Evolutionary conservation across 495 filamentous ascomycete species (phyloP), one percentile per base, ranked within the genome.

Genomic region (Xylaria intraflava): DNA sequence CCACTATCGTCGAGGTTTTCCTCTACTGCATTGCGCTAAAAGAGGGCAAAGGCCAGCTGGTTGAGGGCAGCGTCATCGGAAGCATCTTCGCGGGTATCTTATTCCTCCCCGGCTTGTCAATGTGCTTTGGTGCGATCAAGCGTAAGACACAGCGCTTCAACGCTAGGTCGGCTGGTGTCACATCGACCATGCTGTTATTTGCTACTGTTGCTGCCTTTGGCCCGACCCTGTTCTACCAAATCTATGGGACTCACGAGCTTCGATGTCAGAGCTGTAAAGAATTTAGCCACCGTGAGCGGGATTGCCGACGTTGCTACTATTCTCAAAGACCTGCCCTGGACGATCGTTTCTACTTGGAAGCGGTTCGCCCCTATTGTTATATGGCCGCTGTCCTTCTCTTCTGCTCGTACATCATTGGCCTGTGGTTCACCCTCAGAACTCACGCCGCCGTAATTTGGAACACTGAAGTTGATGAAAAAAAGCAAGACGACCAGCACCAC

Each of bases 61-160:
- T 99, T 4, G 93, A 99, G 69, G 93, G 93, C 16, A 96, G 90
- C 69, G 86, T 99, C 61, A 87, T 99, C 53, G 93, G 93, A 27
- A 97, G 92, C 67, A 96, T 99, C 39, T 95, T 99, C 66, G 93
- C 90, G 11, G 93, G 93, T 68, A 87, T 99, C 50, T 77, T 99
- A 45, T 96, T 99, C 66, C 79, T 99, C 45, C 93, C 93, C 1
- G 93, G 93, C n/a, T 56, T 99, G 16, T 95, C 90, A 51, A 99
- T 99, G 93, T 97, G 94, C 70, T 99, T 95, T 62, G 93, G 93
- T 16, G 93, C 94, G 24, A 85, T 99, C 67, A 95, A 95, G 70
- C 84, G 94, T 57, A 99, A 99, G 70, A 99, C 93, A 0, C 93
- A 99, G 63, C 86, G 93, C 52, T 99, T 99, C 77, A 99, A 99